Evolutionary conservation across 768 basidiomycete genomes (phyloP).

Genomic region (Mycena latifolia): DNA sequence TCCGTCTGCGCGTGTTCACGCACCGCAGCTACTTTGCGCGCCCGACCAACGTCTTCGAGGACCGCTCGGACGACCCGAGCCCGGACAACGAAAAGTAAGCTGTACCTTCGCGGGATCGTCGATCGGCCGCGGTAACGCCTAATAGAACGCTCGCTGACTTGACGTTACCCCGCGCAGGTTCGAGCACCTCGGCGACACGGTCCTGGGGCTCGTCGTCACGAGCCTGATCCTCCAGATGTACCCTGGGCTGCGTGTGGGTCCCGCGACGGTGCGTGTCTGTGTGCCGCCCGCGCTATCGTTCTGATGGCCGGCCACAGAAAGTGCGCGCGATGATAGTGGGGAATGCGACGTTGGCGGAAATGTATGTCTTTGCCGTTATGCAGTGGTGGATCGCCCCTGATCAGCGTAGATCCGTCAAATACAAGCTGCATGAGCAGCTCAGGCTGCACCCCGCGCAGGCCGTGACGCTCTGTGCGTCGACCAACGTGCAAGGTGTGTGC

Average conservation of each 20-base stretch:
- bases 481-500: conserved; percentile 77
- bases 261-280: conserved; percentile 71
- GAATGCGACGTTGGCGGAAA: conserved; percentile 78
- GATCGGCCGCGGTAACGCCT: conserved; percentile 14
- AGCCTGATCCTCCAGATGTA: conserved; percentile 70
- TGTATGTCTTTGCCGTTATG: conserved; percentile 55
- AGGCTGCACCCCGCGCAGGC: conserved; percentile 80
- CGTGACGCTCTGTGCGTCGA: conserved; percentile 75
- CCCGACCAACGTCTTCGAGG: conserved; percentile 83
- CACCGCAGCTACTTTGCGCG: conserved; percentile 80
- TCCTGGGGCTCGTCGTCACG: conserved; percentile 78
- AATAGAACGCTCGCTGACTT: neutral
- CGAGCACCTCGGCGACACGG: conserved; percentile 84
- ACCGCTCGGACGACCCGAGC: conserved; percentile 75
- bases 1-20: conserved; percentile 74
- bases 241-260: conserved; percentile 81
- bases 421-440: conserved; percentile 72
- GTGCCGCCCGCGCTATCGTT: neutral
- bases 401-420: conserved; percentile 66
- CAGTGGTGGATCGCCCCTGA: conserved; percentile 3
- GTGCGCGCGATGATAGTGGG: conserved; percentile 81
- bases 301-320: conserved; percentile 65
- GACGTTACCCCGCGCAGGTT: conserved; percentile 54
- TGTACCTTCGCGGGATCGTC: neutral
- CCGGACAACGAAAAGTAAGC: conserved; percentile 87